phyloP scores from a whole-genome alignment of 2,329 filamentous ascomycete species.

The Blumeria hordei region DNA sequence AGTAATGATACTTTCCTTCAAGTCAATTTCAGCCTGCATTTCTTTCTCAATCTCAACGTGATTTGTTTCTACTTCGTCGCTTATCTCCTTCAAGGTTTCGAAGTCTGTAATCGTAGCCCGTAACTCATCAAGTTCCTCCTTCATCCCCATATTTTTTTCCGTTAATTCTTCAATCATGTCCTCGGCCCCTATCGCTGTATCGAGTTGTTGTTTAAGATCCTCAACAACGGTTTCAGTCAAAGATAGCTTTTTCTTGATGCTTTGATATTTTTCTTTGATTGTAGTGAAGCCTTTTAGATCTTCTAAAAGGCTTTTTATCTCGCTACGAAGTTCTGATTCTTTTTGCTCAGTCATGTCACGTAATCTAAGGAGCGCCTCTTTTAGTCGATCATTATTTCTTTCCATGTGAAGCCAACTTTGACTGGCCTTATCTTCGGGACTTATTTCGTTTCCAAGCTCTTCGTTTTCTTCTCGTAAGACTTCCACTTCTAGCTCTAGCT shows the following conservation, averaged over 20 bases:
- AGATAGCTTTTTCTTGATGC: constrained; percentile 46
- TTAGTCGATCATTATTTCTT: constrained; percentile 64
- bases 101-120: constrained; percentile 65
- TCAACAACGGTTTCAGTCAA: constrained; percentile 54
- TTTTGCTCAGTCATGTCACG: constrained; percentile 72
- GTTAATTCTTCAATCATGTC: constrained; percentile 86
- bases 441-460: constrained; percentile 64
- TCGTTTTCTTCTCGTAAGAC: constrained; percentile 69
- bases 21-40: constrained; percentile 78
- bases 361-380: constrained; percentile 61
- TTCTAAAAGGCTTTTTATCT: constrained; percentile 49
- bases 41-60: constrained; percentile 86
- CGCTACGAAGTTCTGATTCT: constrained; percentile 52
- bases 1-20: constrained; percentile 61
- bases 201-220: constrained; percentile 73
- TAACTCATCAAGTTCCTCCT: constrained; percentile 63
- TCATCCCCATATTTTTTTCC: constrained; percentile 63
- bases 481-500: constrained; percentile 70
- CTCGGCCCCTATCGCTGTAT: constrained; percentile 68
- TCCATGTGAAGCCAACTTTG: constrained; percentile 84
- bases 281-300: constrained; percentile 43
- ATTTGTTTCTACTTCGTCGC: constrained; percentile 82
- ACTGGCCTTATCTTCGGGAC: constrained; percentile 64
- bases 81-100: constrained; percentile 73
- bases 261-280: constrained; percentile 44